Conservation (phyloP, 192 early-diverging fungal species). For the Podila horticola region DNA sequence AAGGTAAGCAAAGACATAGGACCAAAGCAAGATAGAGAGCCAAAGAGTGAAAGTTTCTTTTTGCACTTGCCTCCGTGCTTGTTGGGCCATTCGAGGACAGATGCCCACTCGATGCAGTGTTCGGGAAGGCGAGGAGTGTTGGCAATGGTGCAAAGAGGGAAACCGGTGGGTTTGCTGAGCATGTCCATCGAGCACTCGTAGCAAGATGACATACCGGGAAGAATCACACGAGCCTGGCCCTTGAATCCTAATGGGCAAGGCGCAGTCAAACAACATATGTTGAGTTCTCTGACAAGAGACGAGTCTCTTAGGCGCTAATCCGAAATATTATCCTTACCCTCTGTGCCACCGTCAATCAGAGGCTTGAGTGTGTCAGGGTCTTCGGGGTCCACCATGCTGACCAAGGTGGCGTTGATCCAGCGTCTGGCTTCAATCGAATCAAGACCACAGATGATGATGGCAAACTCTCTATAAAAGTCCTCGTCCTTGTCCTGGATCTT, state of each 20-base stretch:
- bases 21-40: background rate
- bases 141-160: slow-evolving; percentile 98
- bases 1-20: too few relatives aligned
- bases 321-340: slow-evolving; percentile 60
- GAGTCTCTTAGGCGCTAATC: background rate
- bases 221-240: slow-evolving; percentile 92
- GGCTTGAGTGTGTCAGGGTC: slow-evolving; percentile 82
- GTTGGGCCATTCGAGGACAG: slow-evolving; percentile 92
- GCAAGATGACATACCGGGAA: slow-evolving; percentile 88
- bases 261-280: background rate
- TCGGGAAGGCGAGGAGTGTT: slow-evolving; percentile 98
- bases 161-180: slow-evolving; percentile 88
- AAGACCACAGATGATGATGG: slow-evolving; percentile 91
- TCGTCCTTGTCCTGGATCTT: slow-evolving; percentile 97
- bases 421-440: slow-evolving; percentile 95
- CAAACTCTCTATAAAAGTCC: slow-evolving; percentile 91
- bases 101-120: slow-evolving; percentile 99
- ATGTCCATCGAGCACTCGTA: slow-evolving; percentile 97
- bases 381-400: slow-evolving; percentile 79
- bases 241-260: slow-evolving; percentile 75
- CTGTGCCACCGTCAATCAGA: slow-evolving; percentile 95
- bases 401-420: slow-evolving; percentile 96
- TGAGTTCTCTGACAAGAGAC: background rate
- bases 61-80: slow-evolving; percentile 69
- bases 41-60: background rate